These are phyloP conservation scores for Mycosphaerelloides madeirae DNA, from an alignment of 2,329 filamentous ascomycete species.

Conservation along the genomic window DNA sequence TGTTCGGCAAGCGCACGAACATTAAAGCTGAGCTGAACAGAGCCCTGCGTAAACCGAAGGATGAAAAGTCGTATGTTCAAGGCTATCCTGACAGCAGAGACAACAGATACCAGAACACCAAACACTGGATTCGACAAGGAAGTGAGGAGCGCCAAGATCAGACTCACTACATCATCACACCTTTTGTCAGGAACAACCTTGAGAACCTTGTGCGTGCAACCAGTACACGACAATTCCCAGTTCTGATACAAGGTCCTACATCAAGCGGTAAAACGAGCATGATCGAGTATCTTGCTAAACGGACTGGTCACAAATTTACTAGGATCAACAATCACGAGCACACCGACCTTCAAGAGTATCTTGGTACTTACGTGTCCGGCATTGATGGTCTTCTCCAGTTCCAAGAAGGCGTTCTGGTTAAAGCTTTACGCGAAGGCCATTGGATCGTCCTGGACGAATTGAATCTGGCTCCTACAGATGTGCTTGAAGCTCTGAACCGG, in stretches of 20 bases:
- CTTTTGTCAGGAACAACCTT: conserved; percentile 90
- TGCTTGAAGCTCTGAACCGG: conserved; percentile 91
- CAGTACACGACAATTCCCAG: conserved; percentile 85
- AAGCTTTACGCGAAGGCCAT: conserved; percentile 84
- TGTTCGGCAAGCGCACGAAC: conserved; percentile 67
- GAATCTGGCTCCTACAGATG: conserved; percentile 93
- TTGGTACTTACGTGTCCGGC: conserved; percentile 88
- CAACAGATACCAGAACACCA: conserved; percentile 17
- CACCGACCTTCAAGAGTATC: conserved; percentile 94
- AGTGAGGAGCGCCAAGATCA: conserved; percentile 62
- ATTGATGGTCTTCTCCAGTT: conserved; percentile 80
- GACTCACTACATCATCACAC: conserved; percentile 90
- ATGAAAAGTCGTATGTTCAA: conserved; percentile 72
- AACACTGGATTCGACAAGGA: conserved; percentile 74
- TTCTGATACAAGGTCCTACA: conserved; percentile 92
- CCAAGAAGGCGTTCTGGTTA: conserved; percentile 88
- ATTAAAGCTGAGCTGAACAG: conserved; percentile 70
- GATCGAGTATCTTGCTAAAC: conserved; percentile 97
- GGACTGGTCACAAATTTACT: conserved; percentile 93
- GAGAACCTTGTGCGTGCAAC: conserved; percentile 91
- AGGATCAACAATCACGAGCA: conserved; percentile 99
- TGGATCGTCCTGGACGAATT: conserved; percentile 99
- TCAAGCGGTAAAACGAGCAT: conserved; percentile 98
- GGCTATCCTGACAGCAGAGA: conserved; percentile 18
- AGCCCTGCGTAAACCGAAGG: conserved; percentile 69